Evolutionary conservation across 1,284 basidiomycete genomes (phyloP).

Genomic region (Hortiboletus rubellus): DNA sequence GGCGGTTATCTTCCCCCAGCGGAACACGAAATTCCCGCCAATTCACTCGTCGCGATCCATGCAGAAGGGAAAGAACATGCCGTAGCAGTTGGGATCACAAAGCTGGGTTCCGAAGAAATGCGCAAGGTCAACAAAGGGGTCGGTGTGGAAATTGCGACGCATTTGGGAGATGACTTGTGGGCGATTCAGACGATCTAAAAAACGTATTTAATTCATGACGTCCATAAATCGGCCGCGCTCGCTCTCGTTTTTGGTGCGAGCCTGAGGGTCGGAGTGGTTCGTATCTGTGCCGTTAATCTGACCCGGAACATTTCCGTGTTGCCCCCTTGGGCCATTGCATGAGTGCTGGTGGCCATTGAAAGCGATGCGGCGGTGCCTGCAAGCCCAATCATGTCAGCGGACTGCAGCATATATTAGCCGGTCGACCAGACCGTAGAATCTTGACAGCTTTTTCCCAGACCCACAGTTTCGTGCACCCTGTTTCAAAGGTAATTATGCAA

Average conservation of each 20-base stretch:
- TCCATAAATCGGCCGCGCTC: neutral
- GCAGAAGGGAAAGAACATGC: conserved; percentile 98
- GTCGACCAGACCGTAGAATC: too few relatives aligned
- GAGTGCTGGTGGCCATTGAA: too few relatives aligned
- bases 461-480: neutral
- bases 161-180: conserved; percentile 93
- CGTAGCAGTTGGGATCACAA: conserved; percentile 84
- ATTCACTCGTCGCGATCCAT: conserved; percentile 80
- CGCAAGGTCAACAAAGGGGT: conserved; percentile 86
- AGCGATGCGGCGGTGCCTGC: too few relatives aligned
- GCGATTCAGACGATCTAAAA: conserved; percentile 65
- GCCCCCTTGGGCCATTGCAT: neutral
- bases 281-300: neutral
- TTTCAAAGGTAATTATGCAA: conserved; percentile 15
- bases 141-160: conserved; percentile 85
- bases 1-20: conserved; percentile 87
- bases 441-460: neutral
- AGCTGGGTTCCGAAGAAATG: conserved; percentile 88
- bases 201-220: neutral
- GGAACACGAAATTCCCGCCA: conserved; percentile 66
- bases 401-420: too few relatives aligned
- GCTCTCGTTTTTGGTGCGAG: neutral
- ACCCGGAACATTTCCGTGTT: conserved; percentile 25
- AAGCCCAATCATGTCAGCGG: neutral
- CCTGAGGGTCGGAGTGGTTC: neutral